Evolutionary conservation across 1,284 basidiomycete species (phyloP).

Genomic region (Ustilago vetiveriae): DNA sequence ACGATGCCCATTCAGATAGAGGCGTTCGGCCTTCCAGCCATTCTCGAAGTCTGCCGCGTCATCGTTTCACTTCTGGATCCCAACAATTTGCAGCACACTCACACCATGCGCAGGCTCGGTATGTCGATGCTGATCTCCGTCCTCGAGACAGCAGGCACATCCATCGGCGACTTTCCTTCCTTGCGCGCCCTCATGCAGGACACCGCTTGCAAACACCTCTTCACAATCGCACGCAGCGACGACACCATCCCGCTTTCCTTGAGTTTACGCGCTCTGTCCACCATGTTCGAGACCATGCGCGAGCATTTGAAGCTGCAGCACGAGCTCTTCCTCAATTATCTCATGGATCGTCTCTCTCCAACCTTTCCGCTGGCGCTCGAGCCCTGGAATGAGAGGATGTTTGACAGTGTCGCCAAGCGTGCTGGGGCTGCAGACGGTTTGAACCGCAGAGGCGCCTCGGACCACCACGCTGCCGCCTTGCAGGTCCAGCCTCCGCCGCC

Average conservation of each 20-base stretch:
- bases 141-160: constrained; percentile 83
- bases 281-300: constrained; percentile 87
- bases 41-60: constrained; percentile 91
- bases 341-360: constrained; percentile 82
- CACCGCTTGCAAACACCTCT: constrained; percentile 92
- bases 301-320: constrained; percentile 92
- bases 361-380: constrained; percentile 60
- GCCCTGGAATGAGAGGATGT: constrained; percentile 58
- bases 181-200: constrained; percentile 80
- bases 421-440: constrained; percentile 24
- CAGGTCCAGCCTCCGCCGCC: constrained; percentile 69
- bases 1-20: constrained; percentile 15
- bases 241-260: constrained; percentile 81
- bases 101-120: constrained; percentile 90
- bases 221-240: constrained; percentile 76
- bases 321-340: constrained; percentile 92
- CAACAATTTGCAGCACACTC: constrained; percentile 91
- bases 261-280: constrained; percentile 84
- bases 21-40: constrained; percentile 87
- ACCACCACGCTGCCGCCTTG: constrained; percentile 1
- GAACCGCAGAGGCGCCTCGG: constrained; percentile 22
- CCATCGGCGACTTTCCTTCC: constrained; percentile 75
- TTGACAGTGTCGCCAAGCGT: constrained; percentile 65
- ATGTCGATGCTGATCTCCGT: constrained; percentile 88
- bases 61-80: constrained; percentile 95